Evolutionary conservation across 352 stramenopile species (phyloP).

Genomic region (Pythium dissimile): DNA sequence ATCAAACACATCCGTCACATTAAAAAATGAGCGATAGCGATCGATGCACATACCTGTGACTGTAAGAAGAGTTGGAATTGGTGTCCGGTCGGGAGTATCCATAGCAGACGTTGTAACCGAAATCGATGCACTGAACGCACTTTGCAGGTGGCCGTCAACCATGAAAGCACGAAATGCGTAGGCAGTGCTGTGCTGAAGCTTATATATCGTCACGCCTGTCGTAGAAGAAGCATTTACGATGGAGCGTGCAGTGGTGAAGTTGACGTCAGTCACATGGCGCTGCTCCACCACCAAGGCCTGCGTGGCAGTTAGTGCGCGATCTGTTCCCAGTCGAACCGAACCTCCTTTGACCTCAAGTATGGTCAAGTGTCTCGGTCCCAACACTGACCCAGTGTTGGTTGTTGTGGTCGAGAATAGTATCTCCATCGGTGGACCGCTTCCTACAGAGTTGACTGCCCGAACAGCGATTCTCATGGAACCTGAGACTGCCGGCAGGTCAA

Average conservation of each 20-base stretch:
- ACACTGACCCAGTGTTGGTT: neutral
- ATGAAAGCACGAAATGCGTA: conserved; percentile 48
- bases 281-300: conserved; percentile 29
- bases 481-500: conserved; percentile 13
- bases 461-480: conserved; percentile 26
- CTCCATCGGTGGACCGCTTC: conserved; percentile 26
- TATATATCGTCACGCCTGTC: conserved; percentile 30
- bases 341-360: conserved; percentile 12
- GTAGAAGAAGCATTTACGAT: conserved; percentile 1
- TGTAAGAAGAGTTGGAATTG: conserved; percentile 24
- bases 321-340: conserved; percentile 2
- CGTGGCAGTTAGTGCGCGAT: neutral
- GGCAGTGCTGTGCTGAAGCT: conserved; percentile 37
- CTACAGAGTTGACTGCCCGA: conserved; percentile 35
- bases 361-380: neutral
- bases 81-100: conserved; percentile 32
- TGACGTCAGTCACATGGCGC: conserved; percentile 17
- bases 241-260: conserved; percentile 23
- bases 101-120: conserved; percentile 28
- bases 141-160: conserved; percentile 15
- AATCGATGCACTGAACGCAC: conserved; percentile 24
- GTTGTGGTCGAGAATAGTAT: conserved; percentile 5
- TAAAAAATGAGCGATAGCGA: neutral
- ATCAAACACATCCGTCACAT: neutral
- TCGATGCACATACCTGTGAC: conserved; percentile 34